Percentiles rank a stretch among this genome's conserved stretches.
These are phyloP conservation scores for Letharia lupina DNA, from an alignment of 495 filamentous ascomycete species.

Conservation along the genomic window DNA sequence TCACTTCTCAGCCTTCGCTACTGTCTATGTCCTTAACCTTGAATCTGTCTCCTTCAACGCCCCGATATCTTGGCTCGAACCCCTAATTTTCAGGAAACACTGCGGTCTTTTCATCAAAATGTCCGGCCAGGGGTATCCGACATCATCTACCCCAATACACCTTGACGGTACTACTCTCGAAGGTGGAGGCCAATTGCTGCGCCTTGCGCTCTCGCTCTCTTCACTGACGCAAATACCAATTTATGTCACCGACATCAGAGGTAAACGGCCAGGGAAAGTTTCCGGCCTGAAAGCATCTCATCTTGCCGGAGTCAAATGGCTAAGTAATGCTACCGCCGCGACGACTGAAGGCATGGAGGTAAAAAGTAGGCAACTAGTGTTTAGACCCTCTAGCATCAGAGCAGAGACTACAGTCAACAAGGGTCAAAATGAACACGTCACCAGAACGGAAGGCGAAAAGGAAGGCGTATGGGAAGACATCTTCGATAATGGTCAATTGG, in stretches of 20 bases:
- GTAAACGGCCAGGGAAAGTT: conserved; percentile 46
- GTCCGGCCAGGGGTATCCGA: neutral
- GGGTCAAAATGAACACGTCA: neutral
- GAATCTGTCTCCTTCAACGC: neutral
- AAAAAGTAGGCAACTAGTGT: conserved; percentile 33
- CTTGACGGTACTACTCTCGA: conserved; percentile 69
- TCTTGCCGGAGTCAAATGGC: conserved; percentile 55
- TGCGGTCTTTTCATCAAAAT: neutral
- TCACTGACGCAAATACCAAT: conserved; percentile 58
- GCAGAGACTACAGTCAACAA: neutral
- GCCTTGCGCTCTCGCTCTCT: conserved; percentile 61
- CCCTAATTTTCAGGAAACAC: neutral
- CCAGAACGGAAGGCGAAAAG: neutral
- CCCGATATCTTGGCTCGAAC: neutral
- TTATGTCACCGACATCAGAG: conserved; percentile 59
- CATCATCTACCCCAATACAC: conserved; percentile 23
- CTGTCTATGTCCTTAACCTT: neutral
- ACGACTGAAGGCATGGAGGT: conserved; percentile 27
- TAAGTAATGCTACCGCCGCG: conserved; percentile 56
- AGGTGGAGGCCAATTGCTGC: conserved; percentile 76
- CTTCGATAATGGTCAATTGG: conserved; percentile 15
- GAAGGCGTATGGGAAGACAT: conserved; percentile 19
- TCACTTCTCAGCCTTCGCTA: neutral
- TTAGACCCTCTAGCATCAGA: conserved; percentile 23
- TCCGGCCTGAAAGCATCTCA: conserved; percentile 70